Evolutionary conservation across 2,329 filamentous ascomycete species (phyloP), one percentile per base, ranked within the genome.

Genomic region (Cytospora mali): DNA sequence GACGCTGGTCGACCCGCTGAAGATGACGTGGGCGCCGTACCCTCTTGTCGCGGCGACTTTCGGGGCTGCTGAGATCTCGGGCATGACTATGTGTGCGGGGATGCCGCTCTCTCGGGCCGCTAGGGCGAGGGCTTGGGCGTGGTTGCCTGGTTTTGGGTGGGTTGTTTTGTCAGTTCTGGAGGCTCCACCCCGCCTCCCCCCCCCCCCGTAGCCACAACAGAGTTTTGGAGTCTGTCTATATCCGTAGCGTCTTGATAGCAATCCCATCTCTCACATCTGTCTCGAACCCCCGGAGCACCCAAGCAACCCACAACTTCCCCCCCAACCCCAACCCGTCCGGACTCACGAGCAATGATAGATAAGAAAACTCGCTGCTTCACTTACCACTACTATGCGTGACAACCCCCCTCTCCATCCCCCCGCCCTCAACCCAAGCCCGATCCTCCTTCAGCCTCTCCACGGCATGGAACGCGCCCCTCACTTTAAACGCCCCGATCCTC

Each of bases 21-120:
- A 96, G 62, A 92, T 80, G 33, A 98, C 84, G 48, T 82, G 81
- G 5, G 92, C 91, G 66, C 91, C 91, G 75, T 97, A 92, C 6
- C 86, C 84, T 68, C 25, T 53, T 9, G 57, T 59, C 25, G 57
- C 57, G 25, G 57, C 11, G 66, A 97, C 92, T 76, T 98, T 98
- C 66, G 88, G 88, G n/a, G 90, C 85, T 0, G 91, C 89, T 62
- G 88, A 89, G 72, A 95, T 95, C n/a, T 77, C 75, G 0, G 94
- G 94, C 94, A 98, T 98, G 64, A 98, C 88, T 71, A 98, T 93
- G 78, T 94, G 86, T 0, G 92, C 92, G 13, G 89, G 88, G 66
- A 97, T 88, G 58, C 81, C 78, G 72, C 89, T 86, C 42, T 88
- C 88, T 21, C 81, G 82, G 2, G 94, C 93, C 0, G 94, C 94